phyloP scores from a whole-genome alignment of 1,139 yeast species.

The Scheffersomyces cryptocercus region DNA sequence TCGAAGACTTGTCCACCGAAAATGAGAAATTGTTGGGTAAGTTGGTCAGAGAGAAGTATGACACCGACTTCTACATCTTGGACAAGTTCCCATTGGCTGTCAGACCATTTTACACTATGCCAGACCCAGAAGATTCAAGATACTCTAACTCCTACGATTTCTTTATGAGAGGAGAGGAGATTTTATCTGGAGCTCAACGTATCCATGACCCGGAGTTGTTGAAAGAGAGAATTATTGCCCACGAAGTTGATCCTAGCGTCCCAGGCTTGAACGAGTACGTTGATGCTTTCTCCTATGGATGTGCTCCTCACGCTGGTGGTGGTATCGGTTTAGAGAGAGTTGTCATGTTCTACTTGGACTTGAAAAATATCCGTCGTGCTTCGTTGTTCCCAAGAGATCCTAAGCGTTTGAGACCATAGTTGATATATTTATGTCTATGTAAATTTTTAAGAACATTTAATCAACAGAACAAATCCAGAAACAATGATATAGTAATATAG shows the following conservation, averaged over 20 bases:
- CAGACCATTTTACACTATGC: slow-evolving; percentile 99
- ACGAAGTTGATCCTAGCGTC: slow-evolving; percentile 76
- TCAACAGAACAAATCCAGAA: no score
- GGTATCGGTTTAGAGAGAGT: slow-evolving; percentile 99
- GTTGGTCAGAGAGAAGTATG: slow-evolving; percentile 87
- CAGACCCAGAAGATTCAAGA: slow-evolving; percentile 86
- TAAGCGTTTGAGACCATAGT: slow-evolving; percentile 80
- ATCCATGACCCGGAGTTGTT: slow-evolving; percentile 88
- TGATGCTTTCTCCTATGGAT: slow-evolving; percentile 90
- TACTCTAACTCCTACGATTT: slow-evolving; percentile 96
- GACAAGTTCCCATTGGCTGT: slow-evolving; percentile 97
- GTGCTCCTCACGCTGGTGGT: slow-evolving; percentile 99
- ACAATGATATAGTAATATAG: no score
- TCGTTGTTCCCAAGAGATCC: slow-evolving; percentile 99
- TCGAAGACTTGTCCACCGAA: slow-evolving; percentile 89
- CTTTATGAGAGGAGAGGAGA: slow-evolving; percentile 99
- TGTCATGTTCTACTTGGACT: slow-evolving; percentile 94
- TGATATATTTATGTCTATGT: background rate
- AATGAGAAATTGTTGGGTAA: slow-evolving; percentile 92
- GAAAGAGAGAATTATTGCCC: slow-evolving; percentile 76
- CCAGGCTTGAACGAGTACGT: slow-evolving; percentile 90
- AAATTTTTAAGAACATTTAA: no score
- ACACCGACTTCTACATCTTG: slow-evolving; percentile 95
- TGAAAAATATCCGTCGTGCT: slow-evolving; percentile 97
- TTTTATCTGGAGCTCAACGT: slow-evolving; percentile 98